Evolutionary conservation across 805 yeast genomes (phyloP).

Genomic region (Candida nemodendra): DNA sequence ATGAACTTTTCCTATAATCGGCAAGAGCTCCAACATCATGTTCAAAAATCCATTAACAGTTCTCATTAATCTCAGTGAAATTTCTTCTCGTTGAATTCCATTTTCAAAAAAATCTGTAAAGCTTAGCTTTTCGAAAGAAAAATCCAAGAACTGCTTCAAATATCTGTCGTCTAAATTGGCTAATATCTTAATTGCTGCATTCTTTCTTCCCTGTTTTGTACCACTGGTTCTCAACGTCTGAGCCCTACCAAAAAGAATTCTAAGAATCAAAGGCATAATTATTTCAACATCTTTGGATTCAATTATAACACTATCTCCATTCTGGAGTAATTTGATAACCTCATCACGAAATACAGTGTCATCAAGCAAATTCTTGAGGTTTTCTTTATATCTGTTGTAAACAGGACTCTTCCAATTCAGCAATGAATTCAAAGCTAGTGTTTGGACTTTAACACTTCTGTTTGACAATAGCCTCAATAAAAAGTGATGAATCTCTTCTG

Average conservation of each 20-base stretch:
- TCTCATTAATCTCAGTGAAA: slow-evolving; percentile 39
- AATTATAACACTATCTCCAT: slow-evolving; percentile 49
- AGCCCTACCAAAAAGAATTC: slow-evolving; percentile 85
- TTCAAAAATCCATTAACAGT: slow-evolving; percentile 65
- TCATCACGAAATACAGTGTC: slow-evolving; percentile 86
- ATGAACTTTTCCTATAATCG: slow-evolving; percentile 58
- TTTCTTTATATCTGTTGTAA: slow-evolving; percentile 68
- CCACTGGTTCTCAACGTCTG: slow-evolving; percentile 69
- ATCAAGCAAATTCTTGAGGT: slow-evolving; percentile 71
- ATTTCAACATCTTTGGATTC: slow-evolving; percentile 57
- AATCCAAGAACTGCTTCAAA: slow-evolving; percentile 56
- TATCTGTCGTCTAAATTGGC: slow-evolving; percentile 54
- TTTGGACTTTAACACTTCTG: slow-evolving; percentile 62
- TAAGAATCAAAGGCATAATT: slow-evolving; percentile 69
- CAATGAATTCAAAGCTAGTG: slow-evolving; percentile 66
- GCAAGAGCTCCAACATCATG: slow-evolving; percentile 53
- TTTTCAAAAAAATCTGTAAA: slow-evolving; percentile 34
- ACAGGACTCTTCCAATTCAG: slow-evolving; percentile 59
- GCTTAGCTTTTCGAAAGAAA: slow-evolving; percentile 58
- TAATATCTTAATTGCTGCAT: slow-evolving; percentile 63
- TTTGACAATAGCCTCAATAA: slow-evolving; percentile 59
- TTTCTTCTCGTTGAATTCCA: slow-evolving; percentile 21
- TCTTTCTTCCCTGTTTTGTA: slow-evolving; percentile 67
- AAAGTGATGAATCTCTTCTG: slow-evolving; percentile 52
- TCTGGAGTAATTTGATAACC: slow-evolving; percentile 58